Evolutionary conservation across 257 asterid species (phyloP), one percentile per base, ranked within the genome.

Genomic region (Solanum sitiens): DNA sequence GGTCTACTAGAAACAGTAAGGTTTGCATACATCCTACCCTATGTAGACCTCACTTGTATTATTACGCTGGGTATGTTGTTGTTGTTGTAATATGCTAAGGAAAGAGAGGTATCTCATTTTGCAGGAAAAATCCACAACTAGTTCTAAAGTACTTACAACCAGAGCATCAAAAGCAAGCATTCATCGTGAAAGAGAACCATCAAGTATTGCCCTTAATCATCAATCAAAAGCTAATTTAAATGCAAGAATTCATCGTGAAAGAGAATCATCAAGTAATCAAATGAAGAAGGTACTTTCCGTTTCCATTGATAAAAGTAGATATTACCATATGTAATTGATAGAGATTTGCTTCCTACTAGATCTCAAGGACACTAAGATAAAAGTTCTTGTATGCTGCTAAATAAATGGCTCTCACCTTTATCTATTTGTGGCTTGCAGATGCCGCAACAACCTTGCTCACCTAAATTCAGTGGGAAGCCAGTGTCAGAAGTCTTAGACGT

Each of bases 51-150:
- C 30, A 61, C 70, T 23, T 23, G 25, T 56, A 2, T 7, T 23
- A 61, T 3, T 61, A 21, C 4, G 3, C 32, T n/a, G 13, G 71
- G 32, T n/a, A 63, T 23, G 67, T 59, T 59, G 67, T 56, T 59
- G 67, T 59, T 61, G 68, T 65, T 11, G 33, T 65, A 40, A 45
- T 77, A 44, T 77, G 25, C 40, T 44, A 25, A 45, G 65, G 20
- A 13, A 27, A 23, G 65, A 80, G 42, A 47, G 68, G 23, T 47
- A 27, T 79, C 45, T 86, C 56, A 63, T 87, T 25, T 86, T 91
- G 93, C 94, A 93, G 97, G 92, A 56, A 63, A 96, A 89, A 87
- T 83, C 89, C 89, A 90, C 86, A 86, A 85, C 87, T 84, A 87
- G 67, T 21, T 65, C 83, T 39, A 93, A 86, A 89, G 91, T 83